Evolutionary conservation across 2,329 filamentous ascomycete species (phyloP).

Genomic region (Endocalyx cinctus): DNA sequence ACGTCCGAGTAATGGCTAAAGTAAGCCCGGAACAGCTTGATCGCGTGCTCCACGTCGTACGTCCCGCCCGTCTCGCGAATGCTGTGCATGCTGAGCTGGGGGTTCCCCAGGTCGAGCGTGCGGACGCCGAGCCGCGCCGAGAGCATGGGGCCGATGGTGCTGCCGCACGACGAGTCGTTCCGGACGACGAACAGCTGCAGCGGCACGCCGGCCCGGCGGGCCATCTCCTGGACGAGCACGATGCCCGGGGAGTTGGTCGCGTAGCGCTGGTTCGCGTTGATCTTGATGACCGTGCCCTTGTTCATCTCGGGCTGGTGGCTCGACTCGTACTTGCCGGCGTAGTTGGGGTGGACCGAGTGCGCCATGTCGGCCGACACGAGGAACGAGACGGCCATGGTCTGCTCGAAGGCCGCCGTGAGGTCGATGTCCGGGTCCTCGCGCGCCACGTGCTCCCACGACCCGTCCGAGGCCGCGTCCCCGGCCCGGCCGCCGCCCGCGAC

Average conservation of each 20-base stretch:
- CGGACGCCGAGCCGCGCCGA: slow-evolving; percentile 80
- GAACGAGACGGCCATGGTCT: slow-evolving; percentile 86
- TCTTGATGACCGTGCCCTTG: slow-evolving; percentile 92
- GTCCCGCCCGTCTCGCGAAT: slow-evolving; percentile 90
- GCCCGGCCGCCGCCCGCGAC: slow-evolving; percentile 58
- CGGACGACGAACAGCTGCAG: slow-evolving; percentile 94
- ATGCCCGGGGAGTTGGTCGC: slow-evolving; percentile 95
- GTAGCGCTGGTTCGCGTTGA: slow-evolving; percentile 97
- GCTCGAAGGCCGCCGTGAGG: slow-evolving; percentile 80
- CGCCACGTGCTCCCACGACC: slow-evolving; percentile 57
- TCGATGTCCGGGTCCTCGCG: slow-evolving; percentile 54
- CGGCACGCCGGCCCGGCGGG: slow-evolving; percentile 69
- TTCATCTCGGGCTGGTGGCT: slow-evolving; percentile 94
- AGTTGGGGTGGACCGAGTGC: slow-evolving; percentile 94
- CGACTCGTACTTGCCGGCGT: slow-evolving; percentile 82
- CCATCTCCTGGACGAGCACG: slow-evolving; percentile 84
- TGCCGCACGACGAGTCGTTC: slow-evolving; percentile 91
- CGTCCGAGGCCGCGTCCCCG: slow-evolving; percentile 48
- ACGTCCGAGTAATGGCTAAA: slow-evolving; percentile 79
- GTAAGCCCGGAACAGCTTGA: slow-evolving; percentile 83
- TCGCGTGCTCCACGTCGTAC: slow-evolving; percentile 80
- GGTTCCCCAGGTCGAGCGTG: slow-evolving; percentile 89
- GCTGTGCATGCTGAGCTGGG: slow-evolving; percentile 94
- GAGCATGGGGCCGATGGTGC: slow-evolving; percentile 97
- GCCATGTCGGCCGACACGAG: slow-evolving; percentile 97